These are phyloP conservation scores for Chaetomium tenue DNA, from an alignment of 495 filamentous ascomycete species.

Conservation along the genomic window DNA sequence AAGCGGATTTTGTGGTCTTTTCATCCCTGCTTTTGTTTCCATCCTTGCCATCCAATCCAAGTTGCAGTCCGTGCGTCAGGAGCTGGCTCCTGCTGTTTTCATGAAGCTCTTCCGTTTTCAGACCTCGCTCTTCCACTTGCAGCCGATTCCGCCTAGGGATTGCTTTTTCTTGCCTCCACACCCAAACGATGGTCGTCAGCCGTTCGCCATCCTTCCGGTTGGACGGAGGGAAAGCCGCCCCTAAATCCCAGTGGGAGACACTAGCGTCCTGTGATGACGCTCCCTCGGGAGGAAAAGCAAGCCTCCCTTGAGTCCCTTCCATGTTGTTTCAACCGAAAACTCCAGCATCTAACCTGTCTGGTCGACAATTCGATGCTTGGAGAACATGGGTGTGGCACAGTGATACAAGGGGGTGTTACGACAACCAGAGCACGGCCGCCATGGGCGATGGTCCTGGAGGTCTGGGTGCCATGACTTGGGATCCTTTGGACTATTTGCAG, in stretches of 20 bases:
- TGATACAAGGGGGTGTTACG: slow-evolving; percentile 5
- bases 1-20: not conserved
- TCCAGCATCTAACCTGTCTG: not conserved
- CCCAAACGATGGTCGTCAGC: not conserved
- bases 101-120: not conserved
- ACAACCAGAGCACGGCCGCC: not conserved
- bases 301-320: not conserved
- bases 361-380: not conserved
- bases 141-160: not conserved
- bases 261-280: not conserved
- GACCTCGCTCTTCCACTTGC: not conserved
- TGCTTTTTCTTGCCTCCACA: slow-evolving; percentile 7
- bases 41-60: too few species aligned
- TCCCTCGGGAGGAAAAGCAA: not conserved
- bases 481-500: slow-evolving; percentile 12
- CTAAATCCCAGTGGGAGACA: not conserved
- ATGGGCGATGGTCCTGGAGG: not conserved
- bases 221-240: not conserved
- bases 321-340: not conserved
- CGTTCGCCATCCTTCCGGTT: not conserved
- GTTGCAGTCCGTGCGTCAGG: not conserved
- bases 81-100: slow-evolving; percentile 9
- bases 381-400: not conserved
- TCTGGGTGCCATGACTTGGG: not conserved
- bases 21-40: not conserved